These are phyloP conservation scores for Colletotrichum cuscutae DNA, from an alignment of 2,329 filamentous ascomycete genomes.

Conservation along the genomic window DNA sequence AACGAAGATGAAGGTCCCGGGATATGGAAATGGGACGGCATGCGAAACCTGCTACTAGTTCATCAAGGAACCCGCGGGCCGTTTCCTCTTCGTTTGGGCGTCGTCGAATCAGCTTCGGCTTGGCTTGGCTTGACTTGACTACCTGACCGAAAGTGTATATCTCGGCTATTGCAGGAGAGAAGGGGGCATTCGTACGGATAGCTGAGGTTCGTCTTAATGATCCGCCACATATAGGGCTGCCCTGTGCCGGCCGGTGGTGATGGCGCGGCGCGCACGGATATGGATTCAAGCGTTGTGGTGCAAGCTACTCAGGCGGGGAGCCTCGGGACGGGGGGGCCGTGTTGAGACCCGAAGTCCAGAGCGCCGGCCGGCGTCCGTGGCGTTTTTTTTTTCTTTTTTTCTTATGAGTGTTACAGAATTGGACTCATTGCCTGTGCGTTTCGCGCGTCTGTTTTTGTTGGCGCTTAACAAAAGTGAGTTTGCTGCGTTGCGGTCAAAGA, in stretches of 20 bases:
- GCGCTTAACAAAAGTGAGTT: background rate
- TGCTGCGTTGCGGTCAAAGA: background rate
- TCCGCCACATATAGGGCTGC: background rate
- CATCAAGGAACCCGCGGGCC: background rate
- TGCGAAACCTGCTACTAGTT: background rate
- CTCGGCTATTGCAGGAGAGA: background rate
- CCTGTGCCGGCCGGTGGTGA: background rate
- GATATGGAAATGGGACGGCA: background rate
- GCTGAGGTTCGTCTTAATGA: background rate
- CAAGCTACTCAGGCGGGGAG: background rate
- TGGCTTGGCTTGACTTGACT: too few relatives aligned
- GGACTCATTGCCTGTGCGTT: background rate
- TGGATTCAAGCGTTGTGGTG: background rate
- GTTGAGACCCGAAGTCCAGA: background rate
- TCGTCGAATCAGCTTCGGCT: background rate
- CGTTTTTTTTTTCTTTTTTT: too few relatives aligned
- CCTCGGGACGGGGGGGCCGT: background rate
- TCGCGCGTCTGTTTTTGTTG: constrained; percentile 2
- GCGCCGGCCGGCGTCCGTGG: background rate
- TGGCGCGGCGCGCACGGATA: background rate
- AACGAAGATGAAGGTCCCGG: background rate
- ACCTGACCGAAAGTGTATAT: background rate
- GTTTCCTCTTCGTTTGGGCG: background rate
- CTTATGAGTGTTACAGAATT: background rate
- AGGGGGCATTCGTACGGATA: too few relatives aligned